phyloP scores from a whole-genome alignment of 2,329 filamentous ascomycete genomes.

The Cladosporium colombiae region DNA sequence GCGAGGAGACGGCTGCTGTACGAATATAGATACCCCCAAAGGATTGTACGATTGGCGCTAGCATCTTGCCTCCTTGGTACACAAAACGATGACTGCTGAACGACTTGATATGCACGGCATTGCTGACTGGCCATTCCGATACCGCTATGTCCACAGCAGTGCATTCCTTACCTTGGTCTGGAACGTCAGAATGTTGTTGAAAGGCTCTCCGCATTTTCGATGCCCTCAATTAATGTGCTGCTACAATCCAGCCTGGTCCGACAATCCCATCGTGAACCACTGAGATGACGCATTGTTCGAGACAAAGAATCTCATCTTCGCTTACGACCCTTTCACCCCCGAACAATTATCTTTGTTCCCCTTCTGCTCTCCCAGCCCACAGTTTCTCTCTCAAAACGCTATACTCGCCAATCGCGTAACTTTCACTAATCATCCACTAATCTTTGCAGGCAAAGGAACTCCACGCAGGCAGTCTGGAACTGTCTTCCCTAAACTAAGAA shows the following conservation, averaged over 20 bases:
- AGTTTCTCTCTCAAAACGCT: background rate
- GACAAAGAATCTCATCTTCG: background rate
- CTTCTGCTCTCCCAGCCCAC: background rate
- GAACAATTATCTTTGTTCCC: background rate
- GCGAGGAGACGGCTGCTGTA: background rate
- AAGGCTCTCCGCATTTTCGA: no score
- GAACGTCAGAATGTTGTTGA: no score
- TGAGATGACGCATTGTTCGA: background rate
- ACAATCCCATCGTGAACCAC: no score
- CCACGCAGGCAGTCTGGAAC: background rate
- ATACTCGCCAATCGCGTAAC: background rate
- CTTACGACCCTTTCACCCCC: background rate
- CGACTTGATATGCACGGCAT: no score
- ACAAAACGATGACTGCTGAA: no score
- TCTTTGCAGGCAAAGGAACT: background rate
- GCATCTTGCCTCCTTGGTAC: background rate
- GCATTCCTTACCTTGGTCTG: no score
- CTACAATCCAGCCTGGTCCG: no score
- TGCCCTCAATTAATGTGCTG: no score
- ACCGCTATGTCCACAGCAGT: no score
- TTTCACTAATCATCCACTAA: background rate
- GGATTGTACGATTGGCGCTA: background rate
- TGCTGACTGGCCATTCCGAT: no score
- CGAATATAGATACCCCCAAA: constrained; percentile 11
- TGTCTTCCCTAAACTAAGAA: background rate